Conservation (phyloP, 306 rosid species). For the Calophaca sinica region DNA sequence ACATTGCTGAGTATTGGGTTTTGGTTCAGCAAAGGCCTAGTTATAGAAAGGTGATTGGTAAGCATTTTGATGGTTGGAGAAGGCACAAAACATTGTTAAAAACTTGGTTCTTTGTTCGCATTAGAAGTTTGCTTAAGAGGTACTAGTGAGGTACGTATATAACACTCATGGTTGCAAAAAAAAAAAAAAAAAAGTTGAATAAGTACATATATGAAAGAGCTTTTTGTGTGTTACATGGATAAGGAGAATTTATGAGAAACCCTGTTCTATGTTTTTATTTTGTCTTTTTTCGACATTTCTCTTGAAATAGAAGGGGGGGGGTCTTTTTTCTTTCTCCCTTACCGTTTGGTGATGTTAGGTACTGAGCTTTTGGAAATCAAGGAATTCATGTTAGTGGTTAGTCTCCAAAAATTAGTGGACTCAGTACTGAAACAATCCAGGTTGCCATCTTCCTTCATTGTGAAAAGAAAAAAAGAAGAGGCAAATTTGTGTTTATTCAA, state of each 20-base stretch:
- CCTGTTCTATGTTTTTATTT: constrained; percentile 13
- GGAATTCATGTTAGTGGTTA: not conserved
- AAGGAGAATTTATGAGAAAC: constrained; percentile 4
- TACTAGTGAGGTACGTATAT: constrained; percentile 56
- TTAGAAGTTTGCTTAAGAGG: constrained; percentile 76
- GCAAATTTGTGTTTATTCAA: constrained; percentile 42
- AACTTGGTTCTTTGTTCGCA: constrained; percentile 79
- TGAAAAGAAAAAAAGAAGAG: not conserved
- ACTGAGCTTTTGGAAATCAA: not conserved
- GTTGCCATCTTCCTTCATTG: constrained; percentile 16
- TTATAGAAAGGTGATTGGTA: constrained; percentile 87
- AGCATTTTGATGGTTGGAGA: constrained; percentile 85
- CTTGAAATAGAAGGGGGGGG: constrained; percentile 40
- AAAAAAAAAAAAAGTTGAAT: constrained; percentile 39
- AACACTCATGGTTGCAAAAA: constrained; percentile 36
- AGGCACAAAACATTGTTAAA: constrained; percentile 75
- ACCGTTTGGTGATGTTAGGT: constrained; percentile 33
- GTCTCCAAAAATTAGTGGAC: not conserved
- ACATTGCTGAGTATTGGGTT: constrained; percentile 83
- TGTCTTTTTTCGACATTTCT: not conserved
- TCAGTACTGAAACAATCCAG: not conserved
- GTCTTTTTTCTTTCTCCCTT: constrained; percentile 44
- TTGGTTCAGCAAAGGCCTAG: constrained; percentile 90
- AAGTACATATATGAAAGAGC: constrained; percentile 45
- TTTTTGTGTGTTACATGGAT: constrained; percentile 29